These are phyloP conservation scores for Colletotrichum tropicale DNA, from an alignment of 2,329 filamentous ascomycete species.

Conservation along the genomic window DNA sequence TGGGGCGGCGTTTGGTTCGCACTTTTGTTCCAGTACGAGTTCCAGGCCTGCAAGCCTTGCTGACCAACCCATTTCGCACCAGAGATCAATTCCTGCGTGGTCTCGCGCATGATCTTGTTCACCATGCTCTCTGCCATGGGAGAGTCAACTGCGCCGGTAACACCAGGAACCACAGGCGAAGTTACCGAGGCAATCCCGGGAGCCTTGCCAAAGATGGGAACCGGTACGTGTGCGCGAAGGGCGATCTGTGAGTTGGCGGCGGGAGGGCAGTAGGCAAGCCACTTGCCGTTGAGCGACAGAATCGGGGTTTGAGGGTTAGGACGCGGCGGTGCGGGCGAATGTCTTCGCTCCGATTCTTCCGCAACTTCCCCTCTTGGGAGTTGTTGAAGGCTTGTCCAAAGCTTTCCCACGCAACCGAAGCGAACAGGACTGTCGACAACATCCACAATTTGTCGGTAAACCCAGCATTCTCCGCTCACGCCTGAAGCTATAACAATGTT, in stretches of 20 bases:
- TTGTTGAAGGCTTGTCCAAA: conserved; percentile 87
- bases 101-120: conserved; percentile 79
- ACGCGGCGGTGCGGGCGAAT: conserved; percentile 38
- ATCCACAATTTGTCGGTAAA: conserved; percentile 63
- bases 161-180: conserved; percentile 70
- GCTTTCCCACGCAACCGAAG: conserved; percentile 79
- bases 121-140: conserved; percentile 73
- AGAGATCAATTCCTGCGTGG: conserved; percentile 78
- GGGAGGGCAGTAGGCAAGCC: conserved; percentile 79
- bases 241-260: conserved; percentile 73
- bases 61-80: conserved; percentile 79
- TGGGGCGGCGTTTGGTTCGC: conserved; percentile 47
- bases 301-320: conserved; percentile 64
- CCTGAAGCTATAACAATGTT: conserved; percentile 80
- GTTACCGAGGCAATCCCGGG: conserved; percentile 64
- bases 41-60: conserved; percentile 78
- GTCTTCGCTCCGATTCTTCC: conserved; percentile 50
- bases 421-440: conserved; percentile 45
- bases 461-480: conserved; percentile 83
- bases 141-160: conserved; percentile 73
- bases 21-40: conserved; percentile 76
- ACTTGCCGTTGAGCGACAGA: conserved; percentile 72
- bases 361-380: conserved; percentile 51
- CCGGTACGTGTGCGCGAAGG: conserved; percentile 68
- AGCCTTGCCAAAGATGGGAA: conserved; percentile 58